Percentiles rank a stretch among this genome's conserved stretches.
phyloP scores from a whole-genome alignment of 345 rosid species.

The Iberis pinnata region DNA sequence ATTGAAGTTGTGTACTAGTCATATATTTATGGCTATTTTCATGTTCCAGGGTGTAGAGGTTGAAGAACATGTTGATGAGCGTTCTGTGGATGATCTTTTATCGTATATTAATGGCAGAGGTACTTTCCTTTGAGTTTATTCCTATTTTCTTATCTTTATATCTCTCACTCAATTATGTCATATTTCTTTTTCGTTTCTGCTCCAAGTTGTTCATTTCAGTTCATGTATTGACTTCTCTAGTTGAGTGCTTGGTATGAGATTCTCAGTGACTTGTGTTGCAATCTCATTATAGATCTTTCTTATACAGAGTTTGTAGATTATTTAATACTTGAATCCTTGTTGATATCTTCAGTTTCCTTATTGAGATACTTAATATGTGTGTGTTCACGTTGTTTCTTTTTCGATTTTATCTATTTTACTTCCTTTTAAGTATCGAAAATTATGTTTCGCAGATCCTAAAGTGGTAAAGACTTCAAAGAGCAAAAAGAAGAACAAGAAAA shows the following conservation, averaged over 20 bases:
- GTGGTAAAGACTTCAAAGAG: slow-evolving; percentile 49
- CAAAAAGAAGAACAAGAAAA: slow-evolving; percentile 70
- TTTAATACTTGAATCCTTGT: neutral
- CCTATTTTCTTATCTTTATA: slow-evolving; percentile 2
- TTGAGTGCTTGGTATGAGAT: slow-evolving; percentile 1
- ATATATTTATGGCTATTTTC: slow-evolving; percentile 8
- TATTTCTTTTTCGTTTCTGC: neutral
- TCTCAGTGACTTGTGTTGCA: neutral
- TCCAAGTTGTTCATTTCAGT: slow-evolving; percentile 7
- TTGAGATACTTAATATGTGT: slow-evolving; percentile 4
- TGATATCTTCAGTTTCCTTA: slow-evolving; percentile 4
- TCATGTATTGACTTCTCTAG: slow-evolving; percentile 1
- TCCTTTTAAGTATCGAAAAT: slow-evolving; percentile 19
- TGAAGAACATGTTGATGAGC: slow-evolving; percentile 74
- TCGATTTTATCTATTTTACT: slow-evolving; percentile 21
- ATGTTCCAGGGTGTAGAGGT: slow-evolving; percentile 58
- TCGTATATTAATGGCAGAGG: slow-evolving; percentile 86
- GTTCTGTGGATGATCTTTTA: slow-evolving; percentile 87
- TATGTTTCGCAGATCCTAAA: slow-evolving; percentile 55
- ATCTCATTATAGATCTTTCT: too few relatives aligned
- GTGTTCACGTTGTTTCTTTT: slow-evolving; percentile 20
- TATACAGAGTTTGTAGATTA: slow-evolving; percentile 3
- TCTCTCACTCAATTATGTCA: neutral
- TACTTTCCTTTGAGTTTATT: slow-evolving; percentile 17
- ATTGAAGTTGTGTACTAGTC: neutral